Percentiles rank a stretch among this genome's conserved stretches.
phyloP scores from a whole-genome alignment of 148 eudicot genomes.

The Hydrangea macrophylla region DNA sequence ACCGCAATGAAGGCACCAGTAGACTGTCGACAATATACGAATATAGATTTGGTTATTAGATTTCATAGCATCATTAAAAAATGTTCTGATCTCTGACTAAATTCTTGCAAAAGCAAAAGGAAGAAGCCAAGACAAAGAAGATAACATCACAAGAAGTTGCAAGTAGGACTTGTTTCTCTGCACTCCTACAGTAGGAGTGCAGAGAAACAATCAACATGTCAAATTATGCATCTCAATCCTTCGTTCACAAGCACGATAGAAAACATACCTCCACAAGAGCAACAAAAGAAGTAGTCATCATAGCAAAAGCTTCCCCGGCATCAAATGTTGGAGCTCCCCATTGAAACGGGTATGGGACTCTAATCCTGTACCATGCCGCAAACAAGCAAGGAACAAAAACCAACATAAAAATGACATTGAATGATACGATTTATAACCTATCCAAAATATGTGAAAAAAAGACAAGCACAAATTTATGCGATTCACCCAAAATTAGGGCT shows the following conservation, averaged over 20 bases:
- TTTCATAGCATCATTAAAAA: not conserved
- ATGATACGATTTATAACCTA: not conserved
- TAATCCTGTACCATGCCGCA: conserved; percentile 40
- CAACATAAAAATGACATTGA: not conserved
- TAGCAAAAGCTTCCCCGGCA: conserved; percentile 90
- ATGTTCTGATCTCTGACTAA: not conserved
- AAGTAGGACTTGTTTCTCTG: too few relatives aligned
- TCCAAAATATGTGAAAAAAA: too few relatives aligned
- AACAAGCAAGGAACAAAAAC: not conserved
- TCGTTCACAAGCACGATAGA: not conserved
- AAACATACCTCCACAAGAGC: conserved; percentile 64
- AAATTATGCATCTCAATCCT: not conserved
- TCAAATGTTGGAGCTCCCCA: conserved; percentile 82
- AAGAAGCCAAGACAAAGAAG: not conserved
- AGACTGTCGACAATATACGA: conserved; percentile 39
- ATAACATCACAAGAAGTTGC: not conserved
- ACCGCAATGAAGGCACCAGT: conserved; percentile 76
- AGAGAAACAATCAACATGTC: not conserved
- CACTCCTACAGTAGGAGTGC: not conserved
- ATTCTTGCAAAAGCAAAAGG: not conserved
- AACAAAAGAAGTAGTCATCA: conserved; percentile 81
- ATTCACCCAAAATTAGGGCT: too few relatives aligned
- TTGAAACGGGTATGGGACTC: conserved; percentile 80
- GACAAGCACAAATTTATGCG: too few relatives aligned
- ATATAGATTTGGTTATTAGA: not conserved